Percentiles rank a stretch among this genome's conserved stretches.
phyloP scores from a whole-genome alignment of 257 asterid genomes.

The Cynanchum wilfordii region DNA sequence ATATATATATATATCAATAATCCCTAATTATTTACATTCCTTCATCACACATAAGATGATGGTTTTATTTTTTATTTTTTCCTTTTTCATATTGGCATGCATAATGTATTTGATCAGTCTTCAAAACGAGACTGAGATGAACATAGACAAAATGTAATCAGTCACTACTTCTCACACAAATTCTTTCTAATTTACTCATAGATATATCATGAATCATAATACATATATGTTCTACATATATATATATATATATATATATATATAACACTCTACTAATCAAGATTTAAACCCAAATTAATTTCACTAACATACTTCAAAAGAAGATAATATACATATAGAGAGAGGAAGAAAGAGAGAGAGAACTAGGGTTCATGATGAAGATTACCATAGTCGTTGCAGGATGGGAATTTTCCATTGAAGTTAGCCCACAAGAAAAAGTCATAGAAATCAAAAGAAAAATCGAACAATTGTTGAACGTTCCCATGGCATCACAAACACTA shows the following conservation, averaged over 20 bases:
- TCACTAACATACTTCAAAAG: background rate
- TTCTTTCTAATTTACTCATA: background rate
- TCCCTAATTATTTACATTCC: background rate
- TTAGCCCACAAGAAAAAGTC: conserved; percentile 46
- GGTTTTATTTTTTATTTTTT: too few relatives aligned
- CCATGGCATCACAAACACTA: conserved; percentile 47
- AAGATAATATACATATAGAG: too few relatives aligned
- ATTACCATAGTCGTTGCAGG: conserved; percentile 32
- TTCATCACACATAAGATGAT: too few relatives aligned
- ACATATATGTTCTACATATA: background rate
- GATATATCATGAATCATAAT: conserved; percentile 9
- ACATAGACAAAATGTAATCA: background rate
- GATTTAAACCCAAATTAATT: background rate
- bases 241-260: too few relatives aligned
- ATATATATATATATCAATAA: background rate
- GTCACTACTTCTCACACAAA: conserved; percentile 1
- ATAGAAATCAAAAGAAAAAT: conserved; percentile 43
- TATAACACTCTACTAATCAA: background rate
- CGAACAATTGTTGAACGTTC: conserved; percentile 39
- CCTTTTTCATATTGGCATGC: too few relatives aligned
- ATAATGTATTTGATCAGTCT: background rate
- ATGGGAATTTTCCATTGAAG: conserved; percentile 40
- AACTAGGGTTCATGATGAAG: conserved; percentile 26
- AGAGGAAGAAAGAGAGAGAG: too few relatives aligned
- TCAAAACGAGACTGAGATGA: background rate